Percentiles rank a stretch among this genome's conserved stretches.
Evolutionary conservation across 257 asterid species (phyloP).

Genomic region (Leonotis leonurus): DNA sequence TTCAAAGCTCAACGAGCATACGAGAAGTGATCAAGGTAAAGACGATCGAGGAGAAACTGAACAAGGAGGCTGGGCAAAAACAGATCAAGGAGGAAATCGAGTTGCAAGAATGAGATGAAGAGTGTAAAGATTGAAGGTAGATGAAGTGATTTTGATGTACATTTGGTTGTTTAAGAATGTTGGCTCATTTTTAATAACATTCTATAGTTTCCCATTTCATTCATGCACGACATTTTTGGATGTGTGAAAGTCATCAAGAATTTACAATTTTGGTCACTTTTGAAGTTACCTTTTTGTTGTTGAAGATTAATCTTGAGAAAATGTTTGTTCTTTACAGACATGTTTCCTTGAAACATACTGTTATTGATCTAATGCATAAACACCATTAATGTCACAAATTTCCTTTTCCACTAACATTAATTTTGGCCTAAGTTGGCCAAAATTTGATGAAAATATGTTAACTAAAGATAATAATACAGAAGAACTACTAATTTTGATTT

Average conservation of each 20-base stretch:
- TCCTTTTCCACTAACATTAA: not conserved
- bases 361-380: not conserved
- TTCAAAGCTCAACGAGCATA: not conserved
- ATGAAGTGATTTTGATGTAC: not conserved
- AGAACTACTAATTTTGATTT: too few species aligned
- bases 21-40: conserved; percentile 2
- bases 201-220: not conserved
- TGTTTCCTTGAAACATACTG: not conserved
- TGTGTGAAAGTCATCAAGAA: not conserved
- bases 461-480: too few species aligned
- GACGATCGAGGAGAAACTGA: not conserved
- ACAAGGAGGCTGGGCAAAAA: conserved; percentile 11
- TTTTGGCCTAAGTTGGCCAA: not conserved
- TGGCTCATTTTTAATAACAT: not conserved
- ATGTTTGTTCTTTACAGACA: conserved; percentile 4
- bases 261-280: not conserved
- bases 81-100: conserved; percentile 27
- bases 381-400: not conserved
- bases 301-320: not conserved
- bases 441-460: not conserved
- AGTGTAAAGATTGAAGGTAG: conserved; percentile 18
- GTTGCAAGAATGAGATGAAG: conserved; percentile 18
- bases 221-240: not conserved
- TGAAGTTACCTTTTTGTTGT: not conserved
- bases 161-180: conserved; percentile 7